Evolutionary conservation across 2,329 filamentous ascomycete genomes (phyloP).

Genomic region (Hansfordia pulvinata): DNA sequence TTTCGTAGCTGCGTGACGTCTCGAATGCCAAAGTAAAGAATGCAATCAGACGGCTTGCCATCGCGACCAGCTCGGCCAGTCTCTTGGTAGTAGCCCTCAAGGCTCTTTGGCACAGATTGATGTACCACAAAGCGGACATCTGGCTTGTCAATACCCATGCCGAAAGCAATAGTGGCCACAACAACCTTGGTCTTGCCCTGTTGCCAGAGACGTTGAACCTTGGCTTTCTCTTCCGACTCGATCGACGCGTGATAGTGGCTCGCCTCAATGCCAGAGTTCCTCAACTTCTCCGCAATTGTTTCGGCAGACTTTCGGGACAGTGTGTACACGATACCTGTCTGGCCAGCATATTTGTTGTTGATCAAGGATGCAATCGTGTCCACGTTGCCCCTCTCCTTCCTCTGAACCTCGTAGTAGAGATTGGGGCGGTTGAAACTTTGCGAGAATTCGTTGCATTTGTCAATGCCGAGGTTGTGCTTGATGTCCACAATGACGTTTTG

Average conservation of each 20-base stretch:
- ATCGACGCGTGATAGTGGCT: conserved; percentile 80
- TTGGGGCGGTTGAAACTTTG: conserved; percentile 98
- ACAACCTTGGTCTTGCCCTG: conserved; percentile 69
- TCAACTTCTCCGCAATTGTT: conserved; percentile 58
- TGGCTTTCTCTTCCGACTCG: conserved; percentile 49
- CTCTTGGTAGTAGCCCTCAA: conserved; percentile 98
- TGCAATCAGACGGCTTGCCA: conserved; percentile 75
- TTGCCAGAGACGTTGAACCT: conserved; percentile 75
- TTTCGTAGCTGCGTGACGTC: conserved; percentile 62
- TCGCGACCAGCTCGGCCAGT: conserved; percentile 91
- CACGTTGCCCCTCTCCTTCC: conserved; percentile 49
- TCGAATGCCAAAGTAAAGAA: conserved; percentile 72
- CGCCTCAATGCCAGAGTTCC: conserved; percentile 52
- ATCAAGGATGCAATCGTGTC: conserved; percentile 52
- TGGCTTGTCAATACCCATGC: conserved; percentile 99
- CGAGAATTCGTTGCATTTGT: conserved; percentile 62
- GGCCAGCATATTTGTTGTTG: conserved; percentile 49
- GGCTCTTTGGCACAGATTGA: conserved; percentile 79
- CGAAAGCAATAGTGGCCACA: conserved; percentile 95
- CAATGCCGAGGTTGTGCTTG: conserved; percentile 79
- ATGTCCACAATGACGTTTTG: conserved; percentile 86
- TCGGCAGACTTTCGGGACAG: conserved; percentile 77
- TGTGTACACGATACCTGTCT: conserved; percentile 89
- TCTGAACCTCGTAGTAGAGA: conserved; percentile 71
- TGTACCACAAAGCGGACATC: conserved; percentile 96